Conservation (phyloP, 108 stramenopile species). For the Pseudonitzschia multiseries region DNA sequence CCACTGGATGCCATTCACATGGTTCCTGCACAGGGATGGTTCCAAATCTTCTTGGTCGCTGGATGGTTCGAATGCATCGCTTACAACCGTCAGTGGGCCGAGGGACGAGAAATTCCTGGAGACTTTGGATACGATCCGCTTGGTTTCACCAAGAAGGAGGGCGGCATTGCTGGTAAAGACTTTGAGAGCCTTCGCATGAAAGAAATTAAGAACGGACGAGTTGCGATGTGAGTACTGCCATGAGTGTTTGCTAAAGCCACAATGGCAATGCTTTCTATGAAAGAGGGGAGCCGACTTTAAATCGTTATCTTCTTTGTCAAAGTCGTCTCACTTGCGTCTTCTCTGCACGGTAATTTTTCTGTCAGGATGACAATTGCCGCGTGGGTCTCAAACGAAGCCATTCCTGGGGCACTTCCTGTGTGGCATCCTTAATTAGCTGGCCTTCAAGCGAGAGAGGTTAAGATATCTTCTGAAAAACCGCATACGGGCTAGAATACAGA, state of each 20-base stretch:
- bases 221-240: slow-evolving; percentile 60
- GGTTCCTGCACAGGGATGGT: slow-evolving; percentile 65
- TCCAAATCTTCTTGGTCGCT: slow-evolving; percentile 64
- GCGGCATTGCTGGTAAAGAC: slow-evolving; percentile 55
- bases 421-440: slow-evolving; percentile 61
- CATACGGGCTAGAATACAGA: neutral
- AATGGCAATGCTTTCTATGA: neutral
- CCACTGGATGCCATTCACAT: slow-evolving; percentile 72
- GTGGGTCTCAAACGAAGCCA: slow-evolving; percentile 69
- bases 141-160: slow-evolving; percentile 74
- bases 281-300: too few species aligned
- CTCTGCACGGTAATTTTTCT: neutral
- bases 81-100: slow-evolving; percentile 64
- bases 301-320: neutral
- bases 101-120: slow-evolving; percentile 59
- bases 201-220: slow-evolving; percentile 83
- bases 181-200: slow-evolving; percentile 69
- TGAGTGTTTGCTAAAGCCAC: neutral
- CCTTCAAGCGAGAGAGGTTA: neutral
- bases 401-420: slow-evolving; percentile 69
- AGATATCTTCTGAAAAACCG: neutral
- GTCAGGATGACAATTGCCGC: slow-evolving; percentile 68
- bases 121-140: slow-evolving; percentile 83
- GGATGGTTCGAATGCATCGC: slow-evolving; percentile 71
- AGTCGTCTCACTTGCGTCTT: neutral